Evolutionary conservation across 2,329 filamentous ascomycete species (phyloP), one percentile per base, ranked within the genome.

Genomic region (Aspergillus versicolor): DNA sequence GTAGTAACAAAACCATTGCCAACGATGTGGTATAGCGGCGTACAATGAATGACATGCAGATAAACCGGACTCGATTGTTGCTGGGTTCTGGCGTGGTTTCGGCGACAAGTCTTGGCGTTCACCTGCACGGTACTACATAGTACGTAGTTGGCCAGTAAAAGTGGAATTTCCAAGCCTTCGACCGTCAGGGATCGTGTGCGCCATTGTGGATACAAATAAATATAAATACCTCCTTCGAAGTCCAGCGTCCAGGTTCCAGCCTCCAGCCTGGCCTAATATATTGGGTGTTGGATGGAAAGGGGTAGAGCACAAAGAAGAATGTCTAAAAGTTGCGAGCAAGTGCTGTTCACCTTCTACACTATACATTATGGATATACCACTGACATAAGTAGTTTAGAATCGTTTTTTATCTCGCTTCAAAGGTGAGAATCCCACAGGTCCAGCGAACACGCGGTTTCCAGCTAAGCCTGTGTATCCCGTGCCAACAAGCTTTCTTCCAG

Each of bases 351-450:
- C 34, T 37, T 5, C 34, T 37, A 37, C 34, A 37, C 34, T 37
- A 37, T n/a, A n/a, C 34, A 37, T 37, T 37, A n/a, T 37, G 34
- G 27, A 37, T 30, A 30, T 38, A 40, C 9, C 13, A 30, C 12
- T 30, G 47, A 8, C 27, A 30, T 30, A 30, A 30, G 27, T 15
- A 19, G 11, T 38, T 40, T 34, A 57, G 5, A 50, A 41, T 52
- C 65, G 62, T 58, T 86, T 84, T 57, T 83, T 82, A 50, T 91
- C 85, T 68, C 83, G 83, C 76, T 92, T 92, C 58, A 92, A 74
- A 7, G 89, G 89, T 17, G 88, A 91, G 70, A 92, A 91, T 47
- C 75, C 76, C 12, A 80, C 78, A 61, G 88, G 84, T 0, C 56
- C 65, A 75, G 82, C 67, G 45, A 81, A 70, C 1, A 73, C 74